Evolutionary conservation across 495 filamentous ascomycete species (phyloP), one percentile per base, ranked within the genome.

Genomic region (Bombardia bombarda): DNA sequence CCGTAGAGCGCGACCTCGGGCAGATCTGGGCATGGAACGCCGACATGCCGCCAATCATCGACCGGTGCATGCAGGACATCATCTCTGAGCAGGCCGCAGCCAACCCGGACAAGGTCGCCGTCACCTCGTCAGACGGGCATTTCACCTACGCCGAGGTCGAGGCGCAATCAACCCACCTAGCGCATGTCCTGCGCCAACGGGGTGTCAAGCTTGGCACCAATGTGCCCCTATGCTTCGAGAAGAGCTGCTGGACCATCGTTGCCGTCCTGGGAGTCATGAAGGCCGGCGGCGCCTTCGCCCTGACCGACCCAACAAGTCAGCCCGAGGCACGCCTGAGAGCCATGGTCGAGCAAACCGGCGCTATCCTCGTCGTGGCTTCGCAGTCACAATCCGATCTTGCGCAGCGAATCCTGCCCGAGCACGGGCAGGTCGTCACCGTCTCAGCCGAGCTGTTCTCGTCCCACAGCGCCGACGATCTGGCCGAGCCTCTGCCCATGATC

Each of bases 141-240:
- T 61, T 83, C 44, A 78, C 77, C 1, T 83, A 73, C 50, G 45
- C 46, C 17, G 68, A 83, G 35, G 56, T 83, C 24, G 69, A 79
- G 20, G 30, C 46, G 0, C 50, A 71, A 22, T 69, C 77, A 46
- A 65, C 49, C 52, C 59, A 53, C 12, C 51, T 84, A 19, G 77
- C 77, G 3, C 58, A 67, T 21, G 56, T 54, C 16, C 65, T 73
- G 7, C 23, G 53, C 10, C 46, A 52, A 9, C 23, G 45, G 13
- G 76, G 77, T 21, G 64, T 81, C 32, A 56, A 51, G 2, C 63
- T 66, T 8, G 75, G 68, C 18, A 60, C 48, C 14, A 50, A 68
- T 13, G 63, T 80, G 10, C 73, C 73, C 1, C 47, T 82, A 14
- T 75, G 68, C 47, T 68, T 79, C 19, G 70, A 79, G 38, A 80